Evolutionary conservation across 352 stramenopile genomes (phyloP), one percentile per base, ranked within the genome.

Genomic region (Phytophthora pinifolia): DNA sequence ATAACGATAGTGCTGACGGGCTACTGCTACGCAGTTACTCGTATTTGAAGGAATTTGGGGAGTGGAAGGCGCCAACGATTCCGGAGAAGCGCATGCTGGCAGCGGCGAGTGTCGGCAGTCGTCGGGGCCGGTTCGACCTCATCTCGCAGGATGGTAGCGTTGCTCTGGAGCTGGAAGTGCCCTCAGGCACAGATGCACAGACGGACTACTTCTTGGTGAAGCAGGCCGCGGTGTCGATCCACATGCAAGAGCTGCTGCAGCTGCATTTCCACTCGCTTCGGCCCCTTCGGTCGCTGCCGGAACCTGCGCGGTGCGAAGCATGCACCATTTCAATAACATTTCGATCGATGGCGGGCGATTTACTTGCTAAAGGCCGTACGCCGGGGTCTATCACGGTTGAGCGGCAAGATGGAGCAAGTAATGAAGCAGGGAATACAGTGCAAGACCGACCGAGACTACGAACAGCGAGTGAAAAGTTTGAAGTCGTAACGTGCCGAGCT

Each of bases 131-230:
- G 12, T 83, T 75, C 46, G 79, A 87, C 44, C 25, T 89, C 22
- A 41, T 75, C 3, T 74, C 79, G 2, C 58, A 67, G 14, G 79
- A 89, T 46, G 76, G 79, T 6, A 83, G 64, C 42, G 38, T 84
- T 1, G 60, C 46, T 18, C 38, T 89, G 22, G 72, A 86, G 37
- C 54, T 89, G 30, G 74, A 83, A 13, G 65, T 89, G 0, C 79
- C 79, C 1, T 22, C 55, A 0, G 66, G 74, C 0, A 72, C 72
- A 8, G 74, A 89, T 46, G 68, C 76, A 33, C 61, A 77, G 37
- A 71, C 71, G 47, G 76, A 87, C 54, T 86, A 84, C 54, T 89
- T 76, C 31, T 57, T 86, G 35, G 72, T 87, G 37, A 86, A 83
- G 64, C 63, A 72, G 29, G 67, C 52, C 0, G 35, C 60, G 1